Conservation (phyloP, 176 grass and related monocot species). For the Aechmea fasciata region DNA sequence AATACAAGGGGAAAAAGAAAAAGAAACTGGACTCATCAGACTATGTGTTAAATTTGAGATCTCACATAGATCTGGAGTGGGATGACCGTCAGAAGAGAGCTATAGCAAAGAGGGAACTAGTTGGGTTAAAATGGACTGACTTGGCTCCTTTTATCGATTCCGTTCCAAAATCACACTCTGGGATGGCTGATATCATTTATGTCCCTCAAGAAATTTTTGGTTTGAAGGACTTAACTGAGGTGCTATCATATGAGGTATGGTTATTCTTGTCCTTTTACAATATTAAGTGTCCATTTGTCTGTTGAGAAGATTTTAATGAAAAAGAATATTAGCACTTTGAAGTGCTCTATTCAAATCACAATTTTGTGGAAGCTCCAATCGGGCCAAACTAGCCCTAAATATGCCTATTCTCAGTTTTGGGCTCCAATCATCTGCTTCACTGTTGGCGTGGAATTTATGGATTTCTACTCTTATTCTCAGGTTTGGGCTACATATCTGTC, state of each 20-base stretch:
- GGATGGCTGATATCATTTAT: conserved; percentile 60
- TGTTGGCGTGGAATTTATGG: not conserved
- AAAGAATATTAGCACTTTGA: too few relatives aligned
- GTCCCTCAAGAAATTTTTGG: conserved; percentile 55
- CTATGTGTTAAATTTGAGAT: conserved; percentile 49
- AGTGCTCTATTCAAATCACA: too few relatives aligned
- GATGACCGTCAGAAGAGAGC: conserved; percentile 50
- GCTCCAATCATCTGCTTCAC: not conserved
- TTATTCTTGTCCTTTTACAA: not conserved
- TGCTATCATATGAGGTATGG: conserved; percentile 75
- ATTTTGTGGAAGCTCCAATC: too few relatives aligned
- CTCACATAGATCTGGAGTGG: conserved; percentile 58
- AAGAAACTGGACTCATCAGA: conserved; percentile 41
- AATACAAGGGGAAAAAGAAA: conserved; percentile 55
- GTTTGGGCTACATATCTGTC: conserved; percentile 53
- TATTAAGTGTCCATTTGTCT: not conserved
- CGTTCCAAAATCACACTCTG: conserved; percentile 23
- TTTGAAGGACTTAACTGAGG: conserved; percentile 43
- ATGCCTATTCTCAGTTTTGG: not conserved
- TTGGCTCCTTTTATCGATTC: conserved; percentile 53
- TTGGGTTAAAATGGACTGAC: conserved; percentile 67
- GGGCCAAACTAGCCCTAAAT: too few relatives aligned
- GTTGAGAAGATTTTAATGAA: too few relatives aligned
- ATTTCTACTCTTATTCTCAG: conserved; percentile 26
- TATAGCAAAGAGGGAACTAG: conserved; percentile 59